These are phyloP conservation scores for Nothomitra cinnamomea DNA, from an alignment of 2,329 filamentous ascomycete genomes.

Conservation along the genomic window DNA sequence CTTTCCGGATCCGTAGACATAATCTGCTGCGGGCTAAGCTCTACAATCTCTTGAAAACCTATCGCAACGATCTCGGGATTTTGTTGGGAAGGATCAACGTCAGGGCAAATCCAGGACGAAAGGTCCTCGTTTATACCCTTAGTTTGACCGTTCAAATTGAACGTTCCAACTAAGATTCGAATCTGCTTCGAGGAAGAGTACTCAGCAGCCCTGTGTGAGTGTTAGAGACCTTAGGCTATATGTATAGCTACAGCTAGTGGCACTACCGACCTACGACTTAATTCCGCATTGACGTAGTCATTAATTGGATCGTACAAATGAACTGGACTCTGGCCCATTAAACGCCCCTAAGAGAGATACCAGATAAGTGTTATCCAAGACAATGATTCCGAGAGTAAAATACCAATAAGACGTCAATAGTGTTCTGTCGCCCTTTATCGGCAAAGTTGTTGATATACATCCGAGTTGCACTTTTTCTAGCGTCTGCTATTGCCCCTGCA, in stretches of 20 bases:
- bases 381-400: background rate
- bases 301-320: conserved; percentile 88
- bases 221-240: background rate
- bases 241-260: background rate
- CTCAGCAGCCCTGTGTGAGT: conserved; percentile 35
- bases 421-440: conserved; percentile 82
- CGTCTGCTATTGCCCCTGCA: conserved; percentile 84
- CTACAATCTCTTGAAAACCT: conserved; percentile 97
- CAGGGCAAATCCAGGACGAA: conserved; percentile 63
- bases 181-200: conserved; percentile 62
- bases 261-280: conserved; percentile 35
- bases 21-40: conserved; percentile 91
- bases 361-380: background rate
- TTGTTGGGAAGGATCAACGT: conserved; percentile 34
- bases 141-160: conserved; percentile 85
- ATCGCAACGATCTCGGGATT: conserved; percentile 78
- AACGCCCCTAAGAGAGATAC: conserved; percentile 36
- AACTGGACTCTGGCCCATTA: conserved; percentile 70
- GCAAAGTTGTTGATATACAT: conserved; percentile 97
- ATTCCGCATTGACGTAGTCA: conserved; percentile 67
- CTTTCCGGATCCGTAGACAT: conserved; percentile 92
- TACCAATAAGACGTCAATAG: conserved; percentile 75
- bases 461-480: conserved; percentile 81
- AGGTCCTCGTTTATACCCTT: conserved; percentile 64
- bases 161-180: conserved; percentile 72